Evolutionary conservation across 75 land plant species (phyloP).

Genomic region (Cunninghamia lanceolata): DNA sequence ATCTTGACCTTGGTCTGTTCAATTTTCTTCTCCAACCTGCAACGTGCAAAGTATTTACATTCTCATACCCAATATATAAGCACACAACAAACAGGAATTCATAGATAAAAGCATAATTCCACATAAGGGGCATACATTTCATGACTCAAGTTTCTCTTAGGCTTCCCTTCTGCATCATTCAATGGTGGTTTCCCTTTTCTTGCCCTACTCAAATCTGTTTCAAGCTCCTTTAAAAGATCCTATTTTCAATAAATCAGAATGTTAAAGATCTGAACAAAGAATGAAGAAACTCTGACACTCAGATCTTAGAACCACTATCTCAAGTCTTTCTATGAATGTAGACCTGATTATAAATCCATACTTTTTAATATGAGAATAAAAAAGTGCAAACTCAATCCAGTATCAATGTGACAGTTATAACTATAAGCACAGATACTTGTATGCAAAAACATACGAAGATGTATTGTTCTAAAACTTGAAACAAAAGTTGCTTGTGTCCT

Average conservation of each 20-base stretch:
- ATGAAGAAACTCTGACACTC: background rate
- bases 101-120: background rate
- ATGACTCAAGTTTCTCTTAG: constrained; percentile 63
- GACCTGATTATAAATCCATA: background rate
- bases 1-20: constrained; percentile 54
- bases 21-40: constrained; percentile 82
- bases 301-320: background rate
- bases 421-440: background rate
- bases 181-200: constrained; percentile 91
- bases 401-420: background rate
- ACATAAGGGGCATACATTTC: constrained; percentile 52
- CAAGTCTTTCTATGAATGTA: background rate
- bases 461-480: background rate
- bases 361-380: background rate
- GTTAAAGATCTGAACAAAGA: too few relatives aligned
- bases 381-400: background rate
- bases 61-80: background rate
- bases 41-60: background rate
- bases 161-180: constrained; percentile 81
- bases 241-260: constrained; percentile 13
- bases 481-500: background rate
- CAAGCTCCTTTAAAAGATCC: constrained; percentile 58
- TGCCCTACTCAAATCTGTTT: constrained; percentile 70
- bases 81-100: background rate
- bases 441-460: background rate